Evolutionary conservation across 73 alveolate species (phyloP).

Genomic region (Paramecium biaurelia): DNA sequence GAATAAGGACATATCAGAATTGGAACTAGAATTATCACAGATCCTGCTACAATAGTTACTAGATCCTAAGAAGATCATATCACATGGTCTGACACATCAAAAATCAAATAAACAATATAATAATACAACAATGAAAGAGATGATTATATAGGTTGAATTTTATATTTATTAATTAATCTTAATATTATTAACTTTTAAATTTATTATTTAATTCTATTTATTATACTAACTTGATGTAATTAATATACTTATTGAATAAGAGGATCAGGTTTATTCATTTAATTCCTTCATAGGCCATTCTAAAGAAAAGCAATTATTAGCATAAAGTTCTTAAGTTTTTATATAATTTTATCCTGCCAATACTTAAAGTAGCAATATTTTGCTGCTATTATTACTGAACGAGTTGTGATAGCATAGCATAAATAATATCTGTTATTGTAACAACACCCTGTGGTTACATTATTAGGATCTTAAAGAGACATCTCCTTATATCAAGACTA

Average conservation of each 20-base stretch:
- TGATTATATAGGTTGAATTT: conserved; percentile 81
- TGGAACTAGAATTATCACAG: conserved; percentile 97
- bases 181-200: not conserved
- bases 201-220: not conserved
- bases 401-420: not conserved
- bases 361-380: conserved; percentile 5
- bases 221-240: not conserved
- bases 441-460: too few relatives aligned
- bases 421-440: not conserved
- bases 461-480: too few relatives aligned
- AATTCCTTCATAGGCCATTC: not conserved
- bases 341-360: not conserved
- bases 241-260: not conserved
- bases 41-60: conserved; percentile 97
- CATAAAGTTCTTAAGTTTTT: conserved; percentile 21
- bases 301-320: not conserved
- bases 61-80: conserved; percentile 97
- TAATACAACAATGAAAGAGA: conserved; percentile 90
- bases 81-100: conserved; percentile 91
- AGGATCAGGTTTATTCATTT: not conserved
- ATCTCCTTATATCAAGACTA: too few relatives aligned
- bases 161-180: not conserved
- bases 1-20: conserved; percentile 92
- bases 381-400: conserved; percentile 3
- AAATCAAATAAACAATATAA: conserved; percentile 89